Conservation (phyloP, 768 basidiomycete species). For the Mycena pura region DNA sequence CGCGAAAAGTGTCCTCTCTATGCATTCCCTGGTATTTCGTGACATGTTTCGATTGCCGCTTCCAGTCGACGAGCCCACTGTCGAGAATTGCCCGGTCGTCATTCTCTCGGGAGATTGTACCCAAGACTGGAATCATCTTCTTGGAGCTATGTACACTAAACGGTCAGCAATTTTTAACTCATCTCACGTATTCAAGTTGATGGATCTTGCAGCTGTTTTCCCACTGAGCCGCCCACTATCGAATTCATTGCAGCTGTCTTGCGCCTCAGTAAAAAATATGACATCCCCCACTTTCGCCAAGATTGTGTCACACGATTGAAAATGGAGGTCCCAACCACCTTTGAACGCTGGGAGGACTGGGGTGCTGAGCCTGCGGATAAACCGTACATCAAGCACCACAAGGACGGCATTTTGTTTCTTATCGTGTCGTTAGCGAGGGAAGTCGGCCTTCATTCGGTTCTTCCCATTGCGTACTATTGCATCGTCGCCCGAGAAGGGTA, state of each 20-base stretch:
- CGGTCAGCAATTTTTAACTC: background rate
- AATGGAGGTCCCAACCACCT: constrained; percentile 5
- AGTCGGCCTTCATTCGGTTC: constrained; percentile 13
- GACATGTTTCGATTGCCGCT: constrained; percentile 48
- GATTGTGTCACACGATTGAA: constrained; percentile 8
- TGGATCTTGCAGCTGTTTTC: background rate
- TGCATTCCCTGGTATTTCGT: constrained; percentile 43
- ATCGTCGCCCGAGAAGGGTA: background rate
- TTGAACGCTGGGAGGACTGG: background rate
- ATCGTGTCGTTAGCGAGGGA: constrained; percentile 1
- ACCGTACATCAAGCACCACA: background rate
- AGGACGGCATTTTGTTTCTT: background rate
- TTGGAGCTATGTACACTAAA: constrained; percentile 38
- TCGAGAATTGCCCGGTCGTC: constrained; percentile 43
- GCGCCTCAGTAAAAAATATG: background rate
- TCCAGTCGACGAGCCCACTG: constrained; percentile 34
- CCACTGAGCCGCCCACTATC: background rate
- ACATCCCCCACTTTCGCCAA: background rate
- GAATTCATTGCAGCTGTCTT: background rate
- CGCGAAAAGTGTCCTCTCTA: constrained; percentile 42
- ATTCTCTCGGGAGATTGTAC: constrained; percentile 39
- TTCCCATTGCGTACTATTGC: background rate
- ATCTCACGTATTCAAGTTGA: no score
- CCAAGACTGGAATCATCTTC: constrained; percentile 41
- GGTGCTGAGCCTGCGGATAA: no score